Evolutionary conservation across 169 alveolate species (phyloP), one percentile per base, ranked within the genome.

Genomic region (Plasmodium ovale): DNA sequence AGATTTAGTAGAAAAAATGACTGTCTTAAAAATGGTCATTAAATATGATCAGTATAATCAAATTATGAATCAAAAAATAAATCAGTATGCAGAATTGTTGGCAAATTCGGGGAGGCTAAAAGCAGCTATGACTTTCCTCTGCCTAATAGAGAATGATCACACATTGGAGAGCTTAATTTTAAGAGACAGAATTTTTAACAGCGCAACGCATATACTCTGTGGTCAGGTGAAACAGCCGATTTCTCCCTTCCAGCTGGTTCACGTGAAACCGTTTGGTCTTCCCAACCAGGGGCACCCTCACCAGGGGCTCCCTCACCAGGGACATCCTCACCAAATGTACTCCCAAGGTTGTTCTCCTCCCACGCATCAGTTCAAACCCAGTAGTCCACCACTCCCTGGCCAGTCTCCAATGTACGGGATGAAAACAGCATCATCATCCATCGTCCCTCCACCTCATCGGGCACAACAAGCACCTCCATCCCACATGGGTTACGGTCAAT

Each of bases 81-180:
- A 87, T 35, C 95, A 92, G 19, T 92, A 92, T 51, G 93, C 95
- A 12, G 95, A 92, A 37, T 72, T 92, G 16, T 82, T 92, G 16
- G 95, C 95, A 5, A 92, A 92, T 64, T 92, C 95, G 1, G 95
- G 95, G 3, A 71, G 95, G 29, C 56, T 87, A 33, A 90, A 85
- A 21, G 93, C 93, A 42, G 95, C 95, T 7, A 92, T 92, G 95
- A 92, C 92, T 19, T 92, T 88, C 33, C 47, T 92, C 5, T 92
- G 93, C 19, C 65, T 92, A 49, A 92, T 88, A 7, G 77, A 92
- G 35, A 87, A 88, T 42, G 95, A 92, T n/a, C 59, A 59, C 42
- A 59, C 92, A 39, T 67, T 82, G 19, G 92, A 79, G 33, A 89
- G 92, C 23, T 58, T 89, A 25, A 88, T 77, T 16, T 54, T 92